phyloP scores from a whole-genome alignment of 2,329 filamentous ascomycete genomes.

The Aspergillus quadrilineatus region DNA sequence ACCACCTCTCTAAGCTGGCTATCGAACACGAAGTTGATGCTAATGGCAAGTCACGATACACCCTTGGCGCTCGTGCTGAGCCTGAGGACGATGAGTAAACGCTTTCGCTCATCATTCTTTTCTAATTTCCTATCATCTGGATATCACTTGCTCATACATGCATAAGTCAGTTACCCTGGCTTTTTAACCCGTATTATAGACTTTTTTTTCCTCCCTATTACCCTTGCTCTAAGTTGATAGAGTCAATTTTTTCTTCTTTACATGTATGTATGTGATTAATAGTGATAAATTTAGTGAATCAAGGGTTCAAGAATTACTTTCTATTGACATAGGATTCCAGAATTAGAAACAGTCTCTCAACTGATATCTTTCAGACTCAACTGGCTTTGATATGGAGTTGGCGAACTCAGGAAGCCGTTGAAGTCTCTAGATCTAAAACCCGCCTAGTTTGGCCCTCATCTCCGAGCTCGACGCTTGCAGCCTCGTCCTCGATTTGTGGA shows the following conservation, averaged over 20 bases:
- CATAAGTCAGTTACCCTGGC: slow-evolving; percentile 27
- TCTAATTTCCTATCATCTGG: slow-evolving; percentile 31
- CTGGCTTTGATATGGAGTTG: no score
- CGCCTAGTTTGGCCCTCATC: slow-evolving; percentile 4
- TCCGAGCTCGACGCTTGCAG: slow-evolving; percentile 2
- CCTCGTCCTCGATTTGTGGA: background rate
- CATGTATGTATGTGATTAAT: slow-evolving; percentile 45
- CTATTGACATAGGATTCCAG: background rate
- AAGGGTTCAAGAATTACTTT: slow-evolving; percentile 31
- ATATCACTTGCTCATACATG: slow-evolving; percentile 36
- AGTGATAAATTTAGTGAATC: slow-evolving; percentile 40
- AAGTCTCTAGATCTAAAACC: background rate
- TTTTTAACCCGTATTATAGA: slow-evolving; percentile 39
- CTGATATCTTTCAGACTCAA: background rate
- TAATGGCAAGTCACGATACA: slow-evolving; percentile 47
- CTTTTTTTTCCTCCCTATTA: slow-evolving; percentile 34
- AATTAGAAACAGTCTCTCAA: background rate
- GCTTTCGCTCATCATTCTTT: slow-evolving; percentile 21
- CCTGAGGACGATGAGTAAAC: slow-evolving; percentile 48
- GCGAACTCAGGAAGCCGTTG: no score
- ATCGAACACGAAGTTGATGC: slow-evolving; percentile 51
- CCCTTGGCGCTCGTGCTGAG: slow-evolving; percentile 42
- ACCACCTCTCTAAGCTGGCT: slow-evolving; percentile 53
- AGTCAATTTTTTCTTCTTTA: slow-evolving; percentile 38
- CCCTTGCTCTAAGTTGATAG: slow-evolving; percentile 32